Base-by-base conservation (phyloP, 1,284 basidiomycete species). In the Rhodotorula sp. region DNA sequence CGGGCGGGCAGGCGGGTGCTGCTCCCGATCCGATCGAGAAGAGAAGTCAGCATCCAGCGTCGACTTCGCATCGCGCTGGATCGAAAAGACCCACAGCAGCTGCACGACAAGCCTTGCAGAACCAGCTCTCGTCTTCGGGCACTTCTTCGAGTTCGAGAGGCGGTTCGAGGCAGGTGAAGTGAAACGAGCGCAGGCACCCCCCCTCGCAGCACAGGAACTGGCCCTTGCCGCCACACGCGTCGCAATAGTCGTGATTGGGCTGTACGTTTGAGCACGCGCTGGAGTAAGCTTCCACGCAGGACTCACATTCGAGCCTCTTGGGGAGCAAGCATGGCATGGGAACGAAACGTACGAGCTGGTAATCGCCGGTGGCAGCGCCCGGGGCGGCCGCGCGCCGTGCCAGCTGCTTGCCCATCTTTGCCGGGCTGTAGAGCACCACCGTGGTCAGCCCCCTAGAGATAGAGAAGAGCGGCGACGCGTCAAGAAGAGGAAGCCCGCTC, bases 101-200 rank as follows among this genome's bases (percentile, higher is more conserved):
- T 5, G 76, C 77, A 3, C 72, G 69, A 59, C 78, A 79, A 4
- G 69, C 70, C 58, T 77, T 79, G 76, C 96, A 99, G 83, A 90
- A 97, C 97, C 97, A 99, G 77, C 87, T 87, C 79, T 96, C 92
- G 76, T 91, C 90, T 15, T 64, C 63, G 65, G 89, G 88, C 58
- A 92, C 84, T 78, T 98, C 93, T 77, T 90, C 86, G 65, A 89
- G 85, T 76, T 95, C 91, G 83, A 97, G 87, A 31, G 96, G 96
- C 57, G 96, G 96, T 80, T 97, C 91, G 78, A 99, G 87, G 82
- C 96, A 99, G 86, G 90, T 89, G 72, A 98, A 89, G 83, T 99
- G 96, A 82, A 97, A 99, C 31, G 93, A 93, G 75, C 91, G 86
- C 47, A 96, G 92, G 81, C 97, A 99, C 20, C 95, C 94, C 46